Base-by-base conservation (phyloP, 23 red algal species). In the Gracilaria gracilis region DNA sequence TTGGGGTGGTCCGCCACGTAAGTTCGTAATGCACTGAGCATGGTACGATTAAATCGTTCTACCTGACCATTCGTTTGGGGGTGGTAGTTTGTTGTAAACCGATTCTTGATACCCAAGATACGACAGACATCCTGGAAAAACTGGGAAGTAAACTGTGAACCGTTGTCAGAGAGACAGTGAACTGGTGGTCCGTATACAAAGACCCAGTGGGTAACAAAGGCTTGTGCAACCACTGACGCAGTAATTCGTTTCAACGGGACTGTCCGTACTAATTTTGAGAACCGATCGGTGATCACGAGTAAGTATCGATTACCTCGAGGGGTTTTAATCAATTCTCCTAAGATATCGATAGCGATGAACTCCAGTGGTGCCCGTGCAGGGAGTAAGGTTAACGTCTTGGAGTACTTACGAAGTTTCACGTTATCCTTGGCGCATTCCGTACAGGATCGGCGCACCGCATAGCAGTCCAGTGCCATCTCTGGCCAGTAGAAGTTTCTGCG, bases 51-150 rank as follows among this genome's bases (percentile, higher is more conserved):
- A 37, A 55, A 80, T 14, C 50, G 34, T 89, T 76, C 51, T 19
- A 89, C 65, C 57, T 77, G 85, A 13, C 38, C 67, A 67, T 89
- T 89, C 5, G 21, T 38, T 65, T 77, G 82, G 44, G 54, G 85
- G 36, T 33, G 74, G 85, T 55, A 31, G 73, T 2, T 55, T 78
- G 17, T n/a, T 12, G 49, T 62, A 79, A 76, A 34, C 11, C 57
- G 14, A 24, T 76, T 24, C 70, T 67, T 34, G 7, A 79, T 38
- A 12, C 70, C 17, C 28, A 89, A 16, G 48, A 76, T 58, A 16
- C 35, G 28, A 33, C 67, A 77, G 28, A 89, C 67, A 59, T 61
- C 1, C 51, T 89, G 85, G 70, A 77, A 89, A 48, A 89, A 79
- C 67, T 65, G 53, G 15, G 64, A 61, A 44, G 33, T 48, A n/a